These are phyloP conservation scores for Chaetomiaceae sp. DNA, from an alignment of 2,329 filamentous ascomycete genomes.

Conservation along the genomic window DNA sequence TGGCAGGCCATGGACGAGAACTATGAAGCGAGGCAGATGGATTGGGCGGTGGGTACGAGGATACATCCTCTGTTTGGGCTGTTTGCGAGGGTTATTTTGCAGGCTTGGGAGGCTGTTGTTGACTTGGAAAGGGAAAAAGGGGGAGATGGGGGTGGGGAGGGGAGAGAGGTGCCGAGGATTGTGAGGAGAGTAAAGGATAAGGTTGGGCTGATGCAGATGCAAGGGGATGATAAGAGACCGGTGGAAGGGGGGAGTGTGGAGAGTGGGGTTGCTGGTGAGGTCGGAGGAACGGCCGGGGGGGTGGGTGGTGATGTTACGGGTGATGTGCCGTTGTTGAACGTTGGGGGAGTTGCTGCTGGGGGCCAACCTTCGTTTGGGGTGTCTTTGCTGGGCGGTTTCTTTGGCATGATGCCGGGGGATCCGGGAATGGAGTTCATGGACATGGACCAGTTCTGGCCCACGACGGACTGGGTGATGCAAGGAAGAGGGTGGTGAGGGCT, in stretches of 20 bases:
- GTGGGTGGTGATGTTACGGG: no score
- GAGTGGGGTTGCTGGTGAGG: no score
- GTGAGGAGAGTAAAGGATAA: not conserved
- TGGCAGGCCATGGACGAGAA: constrained; percentile 34
- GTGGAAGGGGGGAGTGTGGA: no score
- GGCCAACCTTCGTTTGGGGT: not conserved
- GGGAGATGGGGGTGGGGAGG: not conserved
- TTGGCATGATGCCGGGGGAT: not conserved
- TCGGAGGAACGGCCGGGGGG: not conserved
- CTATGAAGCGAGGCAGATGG: constrained; percentile 24
- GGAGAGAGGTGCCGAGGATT: constrained; percentile 1
- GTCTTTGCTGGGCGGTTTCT: not conserved
- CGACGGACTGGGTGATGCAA: constrained; percentile 3
- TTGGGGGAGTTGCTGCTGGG: not conserved
- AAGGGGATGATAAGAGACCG: no score
- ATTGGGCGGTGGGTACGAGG: not conserved
- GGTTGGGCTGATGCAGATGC: not conserved
- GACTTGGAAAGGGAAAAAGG: not conserved
- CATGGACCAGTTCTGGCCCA: not conserved
- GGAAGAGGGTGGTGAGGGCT: not conserved
- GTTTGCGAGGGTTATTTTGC: constrained; percentile 1
- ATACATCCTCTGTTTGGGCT: constrained; percentile 1
- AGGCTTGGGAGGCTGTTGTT: constrained; percentile 7
- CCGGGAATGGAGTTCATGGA: not conserved
- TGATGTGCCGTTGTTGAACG: not conserved